Evolutionary conservation across 179 eudicot species (phyloP).

Genomic region (Pouteria campechiana): DNA sequence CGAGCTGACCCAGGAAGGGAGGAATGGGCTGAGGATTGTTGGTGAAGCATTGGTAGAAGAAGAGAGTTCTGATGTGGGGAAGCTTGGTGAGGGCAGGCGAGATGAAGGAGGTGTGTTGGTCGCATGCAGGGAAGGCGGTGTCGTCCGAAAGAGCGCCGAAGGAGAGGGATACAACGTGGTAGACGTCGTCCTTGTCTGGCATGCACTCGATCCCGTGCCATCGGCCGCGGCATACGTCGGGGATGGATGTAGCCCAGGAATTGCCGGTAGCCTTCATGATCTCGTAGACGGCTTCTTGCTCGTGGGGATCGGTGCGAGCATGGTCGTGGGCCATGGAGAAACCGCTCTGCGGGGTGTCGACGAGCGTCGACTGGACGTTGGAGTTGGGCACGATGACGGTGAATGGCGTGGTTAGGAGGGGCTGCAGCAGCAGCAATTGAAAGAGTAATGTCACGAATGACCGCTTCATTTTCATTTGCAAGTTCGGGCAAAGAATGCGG

Average conservation of each 20-base stretch:
- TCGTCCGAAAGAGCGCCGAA: conserved; percentile 88
- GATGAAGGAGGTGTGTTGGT: conserved; percentile 42
- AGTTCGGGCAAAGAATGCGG: no score
- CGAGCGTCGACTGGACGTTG: conserved; percentile 39
- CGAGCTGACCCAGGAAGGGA: conserved; percentile 52
- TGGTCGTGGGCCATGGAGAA: conserved; percentile 32
- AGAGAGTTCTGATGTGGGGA: conserved; percentile 62
- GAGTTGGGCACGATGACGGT: conserved; percentile 58
- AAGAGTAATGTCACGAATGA: no score
- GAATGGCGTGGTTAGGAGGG: conserved; percentile 33
- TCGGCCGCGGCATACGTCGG: conserved; percentile 81
- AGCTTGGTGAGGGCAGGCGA: conserved; percentile 67
- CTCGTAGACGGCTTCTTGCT: conserved; percentile 80
- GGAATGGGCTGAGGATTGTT: conserved; percentile 78
- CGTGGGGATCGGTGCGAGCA: conserved; percentile 49
- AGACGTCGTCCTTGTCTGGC: conserved; percentile 79
- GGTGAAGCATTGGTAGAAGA: conserved; percentile 73
- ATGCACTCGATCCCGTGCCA: conserved; percentile 99
- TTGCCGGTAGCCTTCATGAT: conserved; percentile 93
- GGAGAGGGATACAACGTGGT: conserved; percentile 75
- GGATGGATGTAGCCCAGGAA: conserved; percentile 74
- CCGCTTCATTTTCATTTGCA: no score
- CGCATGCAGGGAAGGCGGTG: conserved; percentile 86
- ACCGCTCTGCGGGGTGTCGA: conserved; percentile 64
- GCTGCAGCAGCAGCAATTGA: no score